Conservation (phyloP, 2,329 filamentous ascomycete species). For the Talaromyces sp. region DNA sequence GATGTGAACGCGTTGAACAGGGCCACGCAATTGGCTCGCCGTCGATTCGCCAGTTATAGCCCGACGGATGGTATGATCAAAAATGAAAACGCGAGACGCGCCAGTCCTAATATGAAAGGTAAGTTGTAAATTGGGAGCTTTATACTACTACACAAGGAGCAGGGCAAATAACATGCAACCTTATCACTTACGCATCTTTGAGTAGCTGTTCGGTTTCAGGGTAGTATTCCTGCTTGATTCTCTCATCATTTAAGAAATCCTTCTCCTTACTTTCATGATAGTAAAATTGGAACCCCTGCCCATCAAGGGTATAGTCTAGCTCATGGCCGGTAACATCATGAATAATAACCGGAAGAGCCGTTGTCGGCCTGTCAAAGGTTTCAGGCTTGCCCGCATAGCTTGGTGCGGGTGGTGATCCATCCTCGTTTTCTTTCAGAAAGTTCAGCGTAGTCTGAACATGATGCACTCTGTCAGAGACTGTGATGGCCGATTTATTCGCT, state of each 20-base stretch:
- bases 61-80: conserved; percentile 55
- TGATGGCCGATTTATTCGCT: conserved; percentile 16
- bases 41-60: conserved; percentile 27
- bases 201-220: conserved; percentile 52
- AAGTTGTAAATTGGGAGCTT: too few relatives aligned
- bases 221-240: conserved; percentile 49
- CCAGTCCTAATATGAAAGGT: conserved; percentile 34
- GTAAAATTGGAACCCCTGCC: conserved; percentile 50
- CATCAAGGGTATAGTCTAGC: conserved; percentile 49
- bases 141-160: too few relatives aligned
- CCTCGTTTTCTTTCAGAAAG: conserved; percentile 49
- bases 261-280: conserved; percentile 43
- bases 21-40: conserved; percentile 39
- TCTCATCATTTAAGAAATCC: conserved; percentile 46
- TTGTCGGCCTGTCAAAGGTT: conserved; percentile 47
- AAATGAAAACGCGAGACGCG: conserved; percentile 50
- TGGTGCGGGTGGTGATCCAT: conserved; percentile 47
- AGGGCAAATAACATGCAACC: background rate
- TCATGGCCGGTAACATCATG: conserved; percentile 48
- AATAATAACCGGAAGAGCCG: conserved; percentile 42
- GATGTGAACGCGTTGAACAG: conserved; percentile 56
- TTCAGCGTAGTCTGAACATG: conserved; percentile 50
- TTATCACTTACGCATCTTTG: conserved; percentile 41
- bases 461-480: conserved; percentile 28
- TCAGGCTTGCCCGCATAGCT: conserved; percentile 40